phyloP scores from a whole-genome alignment of 805 yeast genomes.

The Martiniozyma abietophila region DNA sequence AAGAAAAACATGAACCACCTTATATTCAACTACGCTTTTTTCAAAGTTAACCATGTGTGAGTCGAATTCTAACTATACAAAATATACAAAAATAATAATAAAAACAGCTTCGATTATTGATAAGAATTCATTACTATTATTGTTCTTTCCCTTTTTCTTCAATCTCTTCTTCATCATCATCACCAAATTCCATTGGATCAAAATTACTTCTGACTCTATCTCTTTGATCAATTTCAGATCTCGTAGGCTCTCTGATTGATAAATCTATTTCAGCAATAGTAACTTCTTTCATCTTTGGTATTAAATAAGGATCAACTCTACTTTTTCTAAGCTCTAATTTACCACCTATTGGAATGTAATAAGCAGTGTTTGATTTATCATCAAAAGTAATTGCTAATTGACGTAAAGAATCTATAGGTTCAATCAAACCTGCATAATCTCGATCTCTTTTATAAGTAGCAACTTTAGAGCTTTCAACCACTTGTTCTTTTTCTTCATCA shows the following conservation, averaged over 20 bases:
- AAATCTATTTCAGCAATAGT: conserved; percentile 56
- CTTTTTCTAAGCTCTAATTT: conserved; percentile 78
- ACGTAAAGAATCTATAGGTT: conserved; percentile 36
- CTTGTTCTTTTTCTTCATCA: conserved; percentile 35
- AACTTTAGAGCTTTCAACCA: conserved; percentile 25
- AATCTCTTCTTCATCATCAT: conserved; percentile 42
- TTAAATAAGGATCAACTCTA: conserved; percentile 55
- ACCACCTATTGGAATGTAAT: conserved; percentile 70
- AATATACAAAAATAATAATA: too few species aligned
- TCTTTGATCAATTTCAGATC: conserved; percentile 56
- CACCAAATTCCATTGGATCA: conserved; percentile 74
- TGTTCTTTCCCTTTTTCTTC: conserved; percentile 30
- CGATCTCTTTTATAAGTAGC: conserved; percentile 56
- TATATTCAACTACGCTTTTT: too few species aligned
- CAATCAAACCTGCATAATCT: conserved; percentile 69
- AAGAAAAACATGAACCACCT: too few species aligned
- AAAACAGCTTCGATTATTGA: too few species aligned
- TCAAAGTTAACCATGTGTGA: too few species aligned
- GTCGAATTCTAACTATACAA: too few species aligned
- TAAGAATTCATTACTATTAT: too few species aligned
- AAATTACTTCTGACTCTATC: conserved; percentile 59
- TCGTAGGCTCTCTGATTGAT: conserved; percentile 62
- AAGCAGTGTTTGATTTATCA: conserved; percentile 46
- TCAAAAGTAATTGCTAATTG: conserved; percentile 65
- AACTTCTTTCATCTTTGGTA: conserved; percentile 44